Base-by-base conservation (phyloP, 1,139 yeast species). In the Magnusiomyces sp. region DNA sequence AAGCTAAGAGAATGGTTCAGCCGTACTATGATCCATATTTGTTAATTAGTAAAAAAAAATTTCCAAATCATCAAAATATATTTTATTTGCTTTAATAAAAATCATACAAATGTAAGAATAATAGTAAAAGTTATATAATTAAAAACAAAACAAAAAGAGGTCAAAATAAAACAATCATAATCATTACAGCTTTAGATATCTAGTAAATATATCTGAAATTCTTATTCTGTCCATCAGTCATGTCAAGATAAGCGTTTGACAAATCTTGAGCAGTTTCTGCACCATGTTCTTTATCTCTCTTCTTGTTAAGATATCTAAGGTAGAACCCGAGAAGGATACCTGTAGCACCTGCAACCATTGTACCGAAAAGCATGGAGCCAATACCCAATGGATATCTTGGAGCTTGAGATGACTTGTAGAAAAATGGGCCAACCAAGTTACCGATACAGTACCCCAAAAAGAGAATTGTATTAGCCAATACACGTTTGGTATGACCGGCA, bases 191-290 rank as follows among this genome's bases (percentile, higher is more conserved):
- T 14, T n/a, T n/a, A 5, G 16, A 34, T 9, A 37, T 10, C 78
- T 53, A 58, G 44, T 53, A 59, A 36, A 59, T 55, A 47, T 82
- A 82, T 58, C 87, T 72, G 61, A 82, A 81, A 55, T 71, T 72
- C 13, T 74, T 76, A 59, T 82, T 82, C 61, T 81, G 80, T 48
- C 70, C 70, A 58, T 82, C 88, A 1, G 88, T 81, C 62, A 80
- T 64, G 60, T 82, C 87, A 53, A 74, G 75, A 57, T 76, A 76
- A 55, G 78, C 78, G 48, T 61, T 62, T 49, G 54, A 48, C 17
- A 49, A 40, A 34, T 72, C 71, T 23, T 23, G 29, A 23, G 29
- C 29, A 34, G 55, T 10, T 14, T 49, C 5, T 14, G 41, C 40
- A 43, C 45, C 31, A 40, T 49, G 14, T 40, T 41, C 47, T 38